A percentile compares a stretch with the other conserved stretches of the same genome.
phyloP scores from a whole-genome alignment of 2,329 filamentous ascomycete genomes.

The Aspergillus sp. region DNA sequence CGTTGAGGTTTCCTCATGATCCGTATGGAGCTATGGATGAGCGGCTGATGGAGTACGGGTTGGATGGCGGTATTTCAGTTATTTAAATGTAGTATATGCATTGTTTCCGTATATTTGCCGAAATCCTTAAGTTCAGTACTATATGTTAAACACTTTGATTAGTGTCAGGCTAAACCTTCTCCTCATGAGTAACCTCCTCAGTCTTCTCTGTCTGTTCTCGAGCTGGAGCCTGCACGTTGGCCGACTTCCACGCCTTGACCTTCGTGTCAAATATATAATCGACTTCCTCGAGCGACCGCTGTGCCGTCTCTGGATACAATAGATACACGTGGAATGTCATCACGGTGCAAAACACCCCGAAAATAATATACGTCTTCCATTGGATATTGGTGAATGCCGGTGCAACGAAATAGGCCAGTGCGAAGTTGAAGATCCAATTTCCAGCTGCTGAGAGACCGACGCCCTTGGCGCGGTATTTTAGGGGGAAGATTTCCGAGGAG shows the following conservation, averaged over 20 bases:
- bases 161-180: not conserved
- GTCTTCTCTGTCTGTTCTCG: constrained; percentile 16
- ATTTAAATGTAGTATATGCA: no score
- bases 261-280: constrained; percentile 55
- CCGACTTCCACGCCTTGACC: constrained; percentile 25
- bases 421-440: constrained; percentile 58
- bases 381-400: constrained; percentile 51
- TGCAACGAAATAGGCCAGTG: constrained; percentile 48
- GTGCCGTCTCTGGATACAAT: constrained; percentile 59
- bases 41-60: no score
- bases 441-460: constrained; percentile 52
- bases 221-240: constrained; percentile 16
- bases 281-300: constrained; percentile 67
- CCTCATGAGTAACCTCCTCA: not conserved
- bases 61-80: no score
- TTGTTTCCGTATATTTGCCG: no score
- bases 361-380: constrained; percentile 64
- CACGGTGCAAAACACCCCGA: constrained; percentile 61
- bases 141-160: no score
- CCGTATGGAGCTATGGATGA: no score
- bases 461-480: constrained; percentile 57
- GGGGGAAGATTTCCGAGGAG: constrained; percentile 55
- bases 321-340: constrained; percentile 64
- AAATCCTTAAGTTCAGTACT: no score
- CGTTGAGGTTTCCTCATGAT: no score